Base-by-base conservation (phyloP, 306 rosid genomes). In the Vicia villosa region DNA sequence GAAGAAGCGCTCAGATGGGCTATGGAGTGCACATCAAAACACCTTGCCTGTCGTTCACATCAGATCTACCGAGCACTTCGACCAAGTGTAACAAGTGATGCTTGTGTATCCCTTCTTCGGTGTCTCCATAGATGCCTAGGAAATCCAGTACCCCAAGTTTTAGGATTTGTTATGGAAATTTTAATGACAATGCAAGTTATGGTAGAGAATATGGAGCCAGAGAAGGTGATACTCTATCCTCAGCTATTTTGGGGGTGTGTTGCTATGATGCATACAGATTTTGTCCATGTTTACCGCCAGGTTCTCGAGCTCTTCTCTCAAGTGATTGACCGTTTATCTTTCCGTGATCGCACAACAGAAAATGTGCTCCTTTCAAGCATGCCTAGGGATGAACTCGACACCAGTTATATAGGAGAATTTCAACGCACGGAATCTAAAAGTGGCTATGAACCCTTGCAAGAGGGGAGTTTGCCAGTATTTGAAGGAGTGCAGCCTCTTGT, bases 141-240 rank as follows among this genome's bases (percentile, higher is more conserved):
- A 79, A 95, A 95, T 77, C 99, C 99, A 46, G 80, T 95, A 32
- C 99, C 99, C 65, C 97, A 84, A 36, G 97, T 95, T 65, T 77
- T 95, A 79, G 99, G 99, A 80, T 95, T 95, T 77, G 63, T 95
- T 63, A 95, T 89, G 96, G 97, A 91, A 89, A 95, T 91, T 71
- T 68, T 95, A 72, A 82, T 95, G 89, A 91, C 99, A 34, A 72
- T 95, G 85, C 99, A 95, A 83, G 97, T 95, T 74, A 95, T 95
- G 99, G 97, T 95, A 77, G 96, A 95, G 81, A 95, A 91, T 69
- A 95, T 95, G 99, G 99, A 91, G 78, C 96, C 99, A 52, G 97
- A 95, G 84, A 95, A 95, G 77, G 97, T 95, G 70, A 95, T 95
- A 77, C 99, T 95, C 60, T 95, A 95, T 70, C 99, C 99, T 56